Conservation (phyloP, 73 alveolate species). For the Paramecium caudatum region DNA sequence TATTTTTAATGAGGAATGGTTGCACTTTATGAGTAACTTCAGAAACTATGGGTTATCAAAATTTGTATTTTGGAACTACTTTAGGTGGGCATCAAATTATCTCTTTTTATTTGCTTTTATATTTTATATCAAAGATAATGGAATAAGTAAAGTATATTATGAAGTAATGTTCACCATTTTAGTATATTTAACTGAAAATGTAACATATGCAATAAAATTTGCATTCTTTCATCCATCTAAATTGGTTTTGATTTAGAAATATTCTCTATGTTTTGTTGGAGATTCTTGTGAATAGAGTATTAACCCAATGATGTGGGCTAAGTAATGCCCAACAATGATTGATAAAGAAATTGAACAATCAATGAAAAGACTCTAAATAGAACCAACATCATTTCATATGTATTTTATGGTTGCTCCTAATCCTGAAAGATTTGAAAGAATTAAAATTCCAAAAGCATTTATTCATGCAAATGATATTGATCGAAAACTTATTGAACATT, state of each 20-base stretch:
- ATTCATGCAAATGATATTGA: no score
- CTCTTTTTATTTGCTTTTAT: not conserved
- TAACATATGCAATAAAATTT: not conserved
- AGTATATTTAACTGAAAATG: not conserved
- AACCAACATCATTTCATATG: not conserved
- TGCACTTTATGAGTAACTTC: not conserved
- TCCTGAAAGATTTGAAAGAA: not conserved
- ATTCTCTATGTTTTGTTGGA: not conserved
- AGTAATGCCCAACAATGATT: not conserved
- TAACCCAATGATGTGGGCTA: not conserved
- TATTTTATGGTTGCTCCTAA: constrained; percentile 34
- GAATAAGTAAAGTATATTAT: not conserved
- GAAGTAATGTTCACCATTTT: not conserved
- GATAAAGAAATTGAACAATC: constrained; percentile 2
- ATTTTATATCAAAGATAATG: not conserved
- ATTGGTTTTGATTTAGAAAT: not conserved
- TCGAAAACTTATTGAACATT: not conserved
- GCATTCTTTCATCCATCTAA: constrained; percentile 11
- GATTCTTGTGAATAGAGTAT: not conserved
- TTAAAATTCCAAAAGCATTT: not conserved
- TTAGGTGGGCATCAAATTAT: not conserved
- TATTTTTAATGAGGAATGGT: constrained; percentile 4
- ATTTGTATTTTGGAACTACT: not conserved
- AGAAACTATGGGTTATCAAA: not conserved
- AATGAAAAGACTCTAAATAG: constrained; percentile 18